Base-by-base conservation (phyloP, 441 rosid genomes). In the Oxalis stricta region DNA sequence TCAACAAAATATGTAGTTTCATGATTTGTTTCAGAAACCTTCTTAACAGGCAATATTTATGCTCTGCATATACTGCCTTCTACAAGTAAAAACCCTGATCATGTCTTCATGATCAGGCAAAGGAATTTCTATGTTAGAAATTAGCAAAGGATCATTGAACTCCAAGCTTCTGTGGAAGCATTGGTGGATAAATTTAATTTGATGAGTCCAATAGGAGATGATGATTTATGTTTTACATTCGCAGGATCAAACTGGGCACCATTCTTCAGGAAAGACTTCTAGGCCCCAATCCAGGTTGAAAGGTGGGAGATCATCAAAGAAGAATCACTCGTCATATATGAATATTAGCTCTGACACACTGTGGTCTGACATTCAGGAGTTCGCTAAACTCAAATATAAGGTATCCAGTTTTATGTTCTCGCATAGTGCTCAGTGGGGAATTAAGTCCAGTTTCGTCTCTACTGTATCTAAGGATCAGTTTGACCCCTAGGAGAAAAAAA, bases 291-390 rank as follows among this genome's bases (percentile, higher is more conserved):
- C 83, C 50, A 77, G 75, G 63, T 76, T 70, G 71, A 85, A 79
- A 68, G 82, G 71, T 44, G 72, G 70, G 70, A 54, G 72, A 30
- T 61, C 83, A 48, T 32, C 70, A 18, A 80, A 72, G 64, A 80
- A 79, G 65, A 75, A 56, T 61, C 64, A 62, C 16, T 58, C 89
- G 42, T 73, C 76, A 7, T 80, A 69, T 57, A 68, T 69, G 73
- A 84, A 63, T 77, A 50, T 88, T 39, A 77, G 84, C 74, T 83
- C 97, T 35, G 84, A 85, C 47, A 60, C 68, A 48, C 57, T 93
- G 8, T 93, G 99, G 97, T 71, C 84, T 62, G 91, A 89, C 66
- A 72, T 93, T 64, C 68, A 65, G 68, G 94, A 85, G 60, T 86
- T 89, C 55, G 78, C 92, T 29, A 75, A 79, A 52, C 66, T 68